Conservation (phyloP, 495 filamentous ascomycete genomes). For the Cercophora scortea region DNA sequence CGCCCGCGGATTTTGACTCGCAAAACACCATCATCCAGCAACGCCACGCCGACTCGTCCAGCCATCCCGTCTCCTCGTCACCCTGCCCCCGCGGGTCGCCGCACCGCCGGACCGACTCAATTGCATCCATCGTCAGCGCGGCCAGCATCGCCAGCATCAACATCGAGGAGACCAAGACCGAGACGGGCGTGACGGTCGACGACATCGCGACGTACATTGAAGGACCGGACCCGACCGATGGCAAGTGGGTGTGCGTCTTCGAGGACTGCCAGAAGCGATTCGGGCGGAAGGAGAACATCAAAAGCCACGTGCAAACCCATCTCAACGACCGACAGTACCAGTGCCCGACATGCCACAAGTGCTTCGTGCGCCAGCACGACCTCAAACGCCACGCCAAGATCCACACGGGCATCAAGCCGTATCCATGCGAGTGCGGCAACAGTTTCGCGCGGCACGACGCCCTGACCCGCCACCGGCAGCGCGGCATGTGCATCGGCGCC, state of each 20-base stretch:
- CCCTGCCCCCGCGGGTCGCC: slow-evolving; percentile 27
- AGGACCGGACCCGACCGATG: slow-evolving; percentile 63
- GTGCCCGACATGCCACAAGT: slow-evolving; percentile 82
- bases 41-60: slow-evolving; percentile 1
- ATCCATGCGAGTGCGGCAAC: slow-evolving; percentile 82
- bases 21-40: slow-evolving; percentile 8
- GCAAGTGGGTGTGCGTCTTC: slow-evolving; percentile 83
- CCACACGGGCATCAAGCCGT: slow-evolving; percentile 87
- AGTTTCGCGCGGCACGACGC: slow-evolving; percentile 92
- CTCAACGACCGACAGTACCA: slow-evolving; percentile 89
- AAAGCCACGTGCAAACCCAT: slow-evolving; percentile 94
- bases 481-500: slow-evolving; percentile 89
- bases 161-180: slow-evolving; percentile 46
- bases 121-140: slow-evolving; percentile 40
- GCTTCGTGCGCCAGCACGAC: slow-evolving; percentile 94
- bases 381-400: slow-evolving; percentile 96
- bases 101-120: slow-evolving; percentile 41
- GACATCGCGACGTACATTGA: slow-evolving; percentile 81
- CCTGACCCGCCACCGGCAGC: slow-evolving; percentile 84
- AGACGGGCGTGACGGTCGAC: slow-evolving; percentile 76
- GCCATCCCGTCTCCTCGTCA: neutral
- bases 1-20: slow-evolving; percentile 10
- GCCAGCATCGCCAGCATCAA: slow-evolving; percentile 50
- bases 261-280: slow-evolving; percentile 77
- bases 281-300: slow-evolving; percentile 93